These are phyloP conservation scores for Arabidopsis arenosa DNA, from an alignment of 345 rosid genomes.

Conservation along the genomic window DNA sequence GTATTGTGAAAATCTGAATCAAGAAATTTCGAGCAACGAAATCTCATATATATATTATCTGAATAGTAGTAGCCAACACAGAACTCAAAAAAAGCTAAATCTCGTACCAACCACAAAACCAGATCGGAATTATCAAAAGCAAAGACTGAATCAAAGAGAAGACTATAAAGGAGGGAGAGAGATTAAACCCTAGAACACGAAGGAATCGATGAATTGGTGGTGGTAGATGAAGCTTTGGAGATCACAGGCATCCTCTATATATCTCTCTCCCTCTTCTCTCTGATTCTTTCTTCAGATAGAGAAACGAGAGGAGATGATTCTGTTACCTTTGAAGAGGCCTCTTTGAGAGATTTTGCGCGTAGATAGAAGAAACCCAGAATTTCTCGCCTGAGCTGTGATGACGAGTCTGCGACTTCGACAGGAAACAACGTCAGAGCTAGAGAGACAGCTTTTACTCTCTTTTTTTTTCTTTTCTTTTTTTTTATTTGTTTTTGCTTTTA, in stretches of 20 bases:
- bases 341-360: conserved; percentile 24
- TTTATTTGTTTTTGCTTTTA: not conserved
- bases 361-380: conserved; percentile 14
- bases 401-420: conserved; percentile 50
- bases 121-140: conserved; percentile 29
- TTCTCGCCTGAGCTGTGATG: conserved; percentile 44
- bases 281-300: conserved; percentile 24
- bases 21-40: not conserved
- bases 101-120: conserved; percentile 33
- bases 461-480: not conserved
- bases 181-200: conserved; percentile 65
- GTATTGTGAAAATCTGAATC: not conserved
- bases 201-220: conserved; percentile 76
- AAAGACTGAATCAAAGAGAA: not conserved
- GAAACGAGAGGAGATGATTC: conserved; percentile 27
- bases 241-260: conserved; percentile 63
- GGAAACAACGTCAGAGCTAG: conserved; percentile 43
- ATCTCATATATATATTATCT: not conserved
- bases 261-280: conserved; percentile 24
- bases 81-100: conserved; percentile 12
- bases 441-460: conserved; percentile 36
- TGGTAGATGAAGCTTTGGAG: conserved; percentile 72
- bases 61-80: not conserved
- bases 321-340: conserved; percentile 24
- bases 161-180: not conserved